Evolutionary conservation across 805 yeast genomes (phyloP), one percentile per base, ranked within the genome.

Genomic region (Kodamaea neixiangensis): DNA sequence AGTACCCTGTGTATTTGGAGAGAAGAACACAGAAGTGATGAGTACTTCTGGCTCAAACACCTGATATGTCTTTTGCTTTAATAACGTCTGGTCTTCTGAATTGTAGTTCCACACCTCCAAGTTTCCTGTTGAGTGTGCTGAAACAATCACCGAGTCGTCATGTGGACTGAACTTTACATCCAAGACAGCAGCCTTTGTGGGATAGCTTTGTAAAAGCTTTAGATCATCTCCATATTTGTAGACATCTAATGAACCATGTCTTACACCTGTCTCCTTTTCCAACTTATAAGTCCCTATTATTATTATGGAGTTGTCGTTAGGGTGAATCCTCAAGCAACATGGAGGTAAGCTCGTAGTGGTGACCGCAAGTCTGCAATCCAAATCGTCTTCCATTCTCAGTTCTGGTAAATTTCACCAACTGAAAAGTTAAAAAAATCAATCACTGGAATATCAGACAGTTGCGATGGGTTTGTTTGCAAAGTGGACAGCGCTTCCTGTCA

Each of bases 81-180:
- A 44, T 34, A 66, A 52, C 17, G 39, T 20, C 19, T 60, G 47
- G 17, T 46, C 65, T 65, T 54, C 53, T 11, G 35, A 47, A n/a
- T 21, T 15, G 44, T 57, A 59, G 29, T 52, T 55, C 97, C 97
- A 94, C 6, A 87, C 52, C 22, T 71, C 71, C 2, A 93, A 55
- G 51, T 79, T 77, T 1, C 98, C 98, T 0, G 90, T 87, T 0
- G 97, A 89, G 62, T 92, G 96, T 0, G 85, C 91, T 1, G 89
- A 77, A 1, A 77, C 75, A 3, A 89, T 57, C 7, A 78, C 38
- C 3, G 71, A 54, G 9, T 69, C 63, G 55, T 85, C 83, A 42
- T 69, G 71, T 0, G 91, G 89, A 20, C 78, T 75, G 48, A 88
- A 67, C 56, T 89, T 88, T 40, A 93, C 58, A 63, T 94, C 99